A percentile compares a stretch with the other conserved stretches of the same genome.
phyloP scores from a whole-genome alignment of 108 stramenopile genomes.

The Aurantiochytrium sp. region DNA sequence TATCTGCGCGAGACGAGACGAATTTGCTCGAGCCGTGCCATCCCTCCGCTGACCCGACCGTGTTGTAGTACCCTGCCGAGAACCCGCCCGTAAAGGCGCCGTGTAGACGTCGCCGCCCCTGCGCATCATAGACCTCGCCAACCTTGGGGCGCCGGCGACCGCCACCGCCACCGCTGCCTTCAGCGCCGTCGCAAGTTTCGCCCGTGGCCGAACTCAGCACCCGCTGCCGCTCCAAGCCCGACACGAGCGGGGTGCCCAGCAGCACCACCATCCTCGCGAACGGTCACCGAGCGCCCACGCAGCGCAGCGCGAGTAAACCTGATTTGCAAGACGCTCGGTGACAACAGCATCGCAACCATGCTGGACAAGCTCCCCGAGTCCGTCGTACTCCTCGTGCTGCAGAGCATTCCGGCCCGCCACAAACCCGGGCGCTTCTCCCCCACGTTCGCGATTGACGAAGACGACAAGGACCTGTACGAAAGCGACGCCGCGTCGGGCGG shows the following conservation, averaged over 20 bases:
- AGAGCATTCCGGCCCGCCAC: not conserved
- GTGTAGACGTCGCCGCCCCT: conserved; percentile 36
- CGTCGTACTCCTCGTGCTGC: not conserved
- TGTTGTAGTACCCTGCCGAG: conserved; percentile 50
- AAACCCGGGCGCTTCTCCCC: not conserved
- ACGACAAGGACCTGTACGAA: not conserved
- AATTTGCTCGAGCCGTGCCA: not conserved
- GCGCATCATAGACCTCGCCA: conserved; percentile 22
- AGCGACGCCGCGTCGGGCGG: not conserved
- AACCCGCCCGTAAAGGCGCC: conserved; percentile 53
- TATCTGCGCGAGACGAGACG: not conserved
- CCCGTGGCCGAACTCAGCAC: not conserved
- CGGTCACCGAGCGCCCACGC: not conserved
- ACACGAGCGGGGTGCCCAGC: not conserved
- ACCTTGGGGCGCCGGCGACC: not conserved
- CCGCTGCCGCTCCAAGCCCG: not conserved
- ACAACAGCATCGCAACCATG: not conserved
- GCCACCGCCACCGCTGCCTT: no score
- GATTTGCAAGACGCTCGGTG: not conserved
- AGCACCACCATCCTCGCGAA: not conserved
- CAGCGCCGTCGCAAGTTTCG: not conserved
- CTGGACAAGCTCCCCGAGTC: not conserved
- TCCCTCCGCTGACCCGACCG: not conserved
- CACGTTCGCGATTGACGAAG: no score
- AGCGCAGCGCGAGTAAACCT: not conserved